These are phyloP conservation scores for Lachnellula arida DNA, from an alignment of 2,329 filamentous ascomycete species.

Conservation along the genomic window DNA sequence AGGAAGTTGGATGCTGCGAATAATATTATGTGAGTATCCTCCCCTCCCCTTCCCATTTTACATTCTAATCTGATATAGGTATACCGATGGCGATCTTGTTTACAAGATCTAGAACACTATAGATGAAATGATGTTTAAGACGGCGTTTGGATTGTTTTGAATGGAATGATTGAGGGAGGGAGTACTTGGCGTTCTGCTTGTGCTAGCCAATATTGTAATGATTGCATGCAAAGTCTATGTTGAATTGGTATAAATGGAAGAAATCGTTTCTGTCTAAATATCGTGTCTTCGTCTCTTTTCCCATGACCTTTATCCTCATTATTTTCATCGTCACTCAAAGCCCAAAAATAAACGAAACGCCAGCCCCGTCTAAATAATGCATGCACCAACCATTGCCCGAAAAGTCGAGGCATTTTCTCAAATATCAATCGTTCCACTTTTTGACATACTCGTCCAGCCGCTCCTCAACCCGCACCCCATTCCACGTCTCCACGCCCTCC, in stretches of 20 bases:
- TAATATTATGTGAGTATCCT: conserved; percentile 77
- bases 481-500: conserved; percentile 54
- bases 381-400: too few species aligned
- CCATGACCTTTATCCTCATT: too few species aligned
- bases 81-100: conserved; percentile 58
- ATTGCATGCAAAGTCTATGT: neutral
- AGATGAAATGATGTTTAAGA: neutral
- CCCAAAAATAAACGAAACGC: neutral
- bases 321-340: too few species aligned
- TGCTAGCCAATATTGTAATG: neutral
- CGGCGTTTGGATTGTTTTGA: neutral
- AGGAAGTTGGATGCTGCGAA: conserved; percentile 77
- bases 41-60: neutral
- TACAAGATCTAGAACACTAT: conserved; percentile 57
- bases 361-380: neutral
- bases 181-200: conserved; percentile 1
- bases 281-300: neutral
- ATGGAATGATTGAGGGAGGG: conserved; percentile 1
- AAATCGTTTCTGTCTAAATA: neutral
- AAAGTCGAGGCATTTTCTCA: too few species aligned
- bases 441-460: conserved; percentile 46
- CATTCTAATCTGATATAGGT: conserved; percentile 37
- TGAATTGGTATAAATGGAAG: neutral
- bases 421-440: neutral
- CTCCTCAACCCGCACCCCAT: conserved; percentile 49